These are phyloP conservation scores for Pseudocercospora crystallina DNA, from an alignment of 2,329 filamentous ascomycete species.

Conservation along the genomic window DNA sequence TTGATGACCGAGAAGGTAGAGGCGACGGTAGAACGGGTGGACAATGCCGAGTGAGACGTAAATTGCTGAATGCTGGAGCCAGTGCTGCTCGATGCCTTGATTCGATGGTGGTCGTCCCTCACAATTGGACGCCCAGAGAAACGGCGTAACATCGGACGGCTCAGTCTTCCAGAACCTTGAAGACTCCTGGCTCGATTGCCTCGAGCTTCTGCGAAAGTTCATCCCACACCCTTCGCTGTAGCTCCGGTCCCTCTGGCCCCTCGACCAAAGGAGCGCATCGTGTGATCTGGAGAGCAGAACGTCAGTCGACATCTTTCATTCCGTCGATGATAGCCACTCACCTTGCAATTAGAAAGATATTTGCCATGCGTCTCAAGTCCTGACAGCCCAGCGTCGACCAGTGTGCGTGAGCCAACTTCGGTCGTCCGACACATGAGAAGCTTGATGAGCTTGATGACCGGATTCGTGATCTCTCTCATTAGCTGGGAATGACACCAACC, in stretches of 20 bases:
- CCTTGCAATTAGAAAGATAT: slow-evolving; percentile 40
- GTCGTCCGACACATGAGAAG: slow-evolving; percentile 35
- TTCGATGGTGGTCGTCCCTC: too few species aligned
- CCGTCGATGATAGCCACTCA: too few species aligned
- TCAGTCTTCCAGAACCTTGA: slow-evolving; percentile 18
- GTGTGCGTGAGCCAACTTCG: slow-evolving; percentile 42
- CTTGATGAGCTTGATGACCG: slow-evolving; percentile 17
- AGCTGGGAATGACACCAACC: slow-evolving; percentile 54
- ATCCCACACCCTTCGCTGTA: slow-evolving; percentile 41
- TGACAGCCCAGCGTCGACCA: slow-evolving; percentile 40
- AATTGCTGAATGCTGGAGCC: too few species aligned
- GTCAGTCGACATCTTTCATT: too few species aligned
- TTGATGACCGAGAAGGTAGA: slow-evolving; percentile 57
- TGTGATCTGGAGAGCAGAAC: too few species aligned
- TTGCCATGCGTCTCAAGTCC: slow-evolving; percentile 42
- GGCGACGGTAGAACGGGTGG: slow-evolving; percentile 47
- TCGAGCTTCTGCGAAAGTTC: slow-evolving; percentile 43
- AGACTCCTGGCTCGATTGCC: slow-evolving; percentile 36
- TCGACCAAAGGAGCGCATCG: slow-evolving; percentile 36
- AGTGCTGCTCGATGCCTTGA: too few species aligned
- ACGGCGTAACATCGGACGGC: too few species aligned
- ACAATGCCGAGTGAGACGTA: too few species aligned
- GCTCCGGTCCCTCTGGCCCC: slow-evolving; percentile 37
- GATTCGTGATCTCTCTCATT: slow-evolving; percentile 29
- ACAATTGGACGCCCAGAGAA: too few species aligned